Base-by-base conservation (phyloP, 208 protist genomes). In the Sergeia podlipaevii region DNA sequence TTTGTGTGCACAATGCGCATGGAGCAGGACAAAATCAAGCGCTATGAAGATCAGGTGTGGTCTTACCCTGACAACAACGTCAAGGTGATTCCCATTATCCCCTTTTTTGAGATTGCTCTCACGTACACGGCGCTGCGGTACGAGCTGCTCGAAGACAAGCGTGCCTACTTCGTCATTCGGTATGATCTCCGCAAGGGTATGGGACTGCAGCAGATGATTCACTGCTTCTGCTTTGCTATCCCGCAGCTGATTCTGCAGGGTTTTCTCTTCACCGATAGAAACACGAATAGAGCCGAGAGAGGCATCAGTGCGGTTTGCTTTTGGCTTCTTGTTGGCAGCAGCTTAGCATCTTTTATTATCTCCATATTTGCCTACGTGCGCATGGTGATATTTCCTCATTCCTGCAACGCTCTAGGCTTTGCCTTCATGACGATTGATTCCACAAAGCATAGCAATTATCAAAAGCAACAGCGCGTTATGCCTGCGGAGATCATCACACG, bases 161-260 rank as follows among this genome's bases (percentile, higher is more conserved):
- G 46, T 34, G 66, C 64, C 24, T 91, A 84, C 63, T 85, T 91
- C 56, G 69, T 91, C 34, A 91, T 94, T 56, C 74, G 83, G 20
- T 80, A 82, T 66, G 86, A 94, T 44, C 65, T 94, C n/a, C 73
- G 74, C 47, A 89, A 87, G 57, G 74, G 74, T 6, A 68, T 86
- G 3, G 51, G 70, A 0, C 58, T 89, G 29, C 66, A 89, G 46
- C 70, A 84, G 13, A 79, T 89, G 43, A 48, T 65, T 44, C 50
- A 85, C 56, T 70, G 73, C 36, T 65, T 71, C 33, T 91, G 78
- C 44, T 74, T 65, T 41, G 79, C 78, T 1, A 72, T 77, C 53
- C 86, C 82, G 18, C 86, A 94, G 54, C 36, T 89, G 21, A 53
- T 87, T 26, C 0, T 94, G n/a, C 86, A 94, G 61, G 69, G 57